Evolutionary conservation across 2,329 filamentous ascomycete species (phyloP).

Genomic region (Thielaviopsis ethacetica): DNA sequence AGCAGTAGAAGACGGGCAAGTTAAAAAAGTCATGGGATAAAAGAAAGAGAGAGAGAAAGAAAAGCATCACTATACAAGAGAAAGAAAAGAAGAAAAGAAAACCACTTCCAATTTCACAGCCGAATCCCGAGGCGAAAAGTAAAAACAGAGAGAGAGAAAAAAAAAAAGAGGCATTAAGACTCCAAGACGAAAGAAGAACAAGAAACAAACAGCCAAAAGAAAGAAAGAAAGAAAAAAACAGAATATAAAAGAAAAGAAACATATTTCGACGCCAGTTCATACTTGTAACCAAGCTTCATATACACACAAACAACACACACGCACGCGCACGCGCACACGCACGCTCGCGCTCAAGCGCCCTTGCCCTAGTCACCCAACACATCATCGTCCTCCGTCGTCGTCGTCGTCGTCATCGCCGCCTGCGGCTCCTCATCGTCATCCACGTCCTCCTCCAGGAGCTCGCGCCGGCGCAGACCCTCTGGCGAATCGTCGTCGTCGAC

Average conservation of each 20-base stretch:
- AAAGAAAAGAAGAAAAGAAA: background rate
- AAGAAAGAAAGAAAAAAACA: conserved; percentile 12
- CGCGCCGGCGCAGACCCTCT: conserved; percentile 39
- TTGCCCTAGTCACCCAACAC: conserved; percentile 24
- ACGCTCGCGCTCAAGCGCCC: too few relatives aligned
- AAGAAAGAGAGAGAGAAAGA: background rate
- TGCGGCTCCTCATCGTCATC: conserved; percentile 24
- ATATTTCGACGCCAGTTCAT: background rate
- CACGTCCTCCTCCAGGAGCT: conserved; percentile 34
- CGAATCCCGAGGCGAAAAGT: background rate
- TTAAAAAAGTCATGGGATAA: too few relatives aligned
- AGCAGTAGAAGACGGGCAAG: too few relatives aligned
- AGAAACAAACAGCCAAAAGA: conserved; percentile 9
- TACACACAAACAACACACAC: background rate
- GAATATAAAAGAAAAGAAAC: conserved; percentile 8
- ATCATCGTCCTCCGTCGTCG: conserved; percentile 17
- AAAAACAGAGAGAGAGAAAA: background rate
- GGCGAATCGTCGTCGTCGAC: conserved; percentile 32
- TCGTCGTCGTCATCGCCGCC: conserved; percentile 14
- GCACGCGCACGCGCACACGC: background rate
- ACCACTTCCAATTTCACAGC: background rate
- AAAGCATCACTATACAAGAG: background rate
- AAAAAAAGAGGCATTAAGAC: background rate
- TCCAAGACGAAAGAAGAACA: conserved; percentile 3
- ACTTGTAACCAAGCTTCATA: too few relatives aligned